phyloP scores from a whole-genome alignment of 495 filamentous ascomycete species.

The Aspergillus funiculosus region DNA sequence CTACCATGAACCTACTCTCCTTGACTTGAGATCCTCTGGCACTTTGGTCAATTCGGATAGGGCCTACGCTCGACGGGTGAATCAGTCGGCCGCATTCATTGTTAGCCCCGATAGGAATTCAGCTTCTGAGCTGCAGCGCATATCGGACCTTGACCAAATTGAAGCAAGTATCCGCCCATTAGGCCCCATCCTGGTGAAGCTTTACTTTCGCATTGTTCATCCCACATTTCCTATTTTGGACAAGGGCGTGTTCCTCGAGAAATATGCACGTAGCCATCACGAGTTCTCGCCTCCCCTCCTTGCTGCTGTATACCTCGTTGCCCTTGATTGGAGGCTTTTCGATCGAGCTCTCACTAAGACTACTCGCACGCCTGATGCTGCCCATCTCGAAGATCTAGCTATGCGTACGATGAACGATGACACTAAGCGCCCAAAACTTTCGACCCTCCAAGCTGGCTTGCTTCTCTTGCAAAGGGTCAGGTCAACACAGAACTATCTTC shows the following conservation, averaged over 20 bases:
- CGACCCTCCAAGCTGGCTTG: conserved; percentile 74
- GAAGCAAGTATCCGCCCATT: conserved; percentile 9
- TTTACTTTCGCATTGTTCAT: conserved; percentile 77
- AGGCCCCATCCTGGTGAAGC: conserved; percentile 53
- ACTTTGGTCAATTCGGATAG: conserved; percentile 6
- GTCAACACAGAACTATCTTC: conserved; percentile 10
- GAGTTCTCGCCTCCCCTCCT: conserved; percentile 73
- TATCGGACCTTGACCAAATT: conserved; percentile 24
- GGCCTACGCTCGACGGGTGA: conserved; percentile 16
- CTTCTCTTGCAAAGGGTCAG: conserved; percentile 62
- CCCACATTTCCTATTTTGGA: conserved; percentile 79
- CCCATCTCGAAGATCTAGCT: conserved; percentile 61
- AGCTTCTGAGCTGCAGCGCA: conserved; percentile 16
- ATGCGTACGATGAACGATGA: conserved; percentile 59
- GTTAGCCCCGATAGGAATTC: conserved; percentile 15
- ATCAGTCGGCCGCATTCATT: conserved; percentile 18
- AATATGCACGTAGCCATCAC: conserved; percentile 63
- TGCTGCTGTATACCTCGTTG: conserved; percentile 78
- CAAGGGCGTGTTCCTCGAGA: conserved; percentile 62
- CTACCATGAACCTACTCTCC: conserved; percentile 20
- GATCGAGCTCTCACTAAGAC: conserved; percentile 52
- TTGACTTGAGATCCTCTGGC: conserved; percentile 11
- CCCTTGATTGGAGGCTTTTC: conserved; percentile 77
- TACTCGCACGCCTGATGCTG: conserved; percentile 49
- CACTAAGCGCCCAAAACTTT: conserved; percentile 65